These are phyloP conservation scores for Hydrangea macrophylla DNA, from an alignment of 148 eudicot genomes.

Conservation along the genomic window DNA sequence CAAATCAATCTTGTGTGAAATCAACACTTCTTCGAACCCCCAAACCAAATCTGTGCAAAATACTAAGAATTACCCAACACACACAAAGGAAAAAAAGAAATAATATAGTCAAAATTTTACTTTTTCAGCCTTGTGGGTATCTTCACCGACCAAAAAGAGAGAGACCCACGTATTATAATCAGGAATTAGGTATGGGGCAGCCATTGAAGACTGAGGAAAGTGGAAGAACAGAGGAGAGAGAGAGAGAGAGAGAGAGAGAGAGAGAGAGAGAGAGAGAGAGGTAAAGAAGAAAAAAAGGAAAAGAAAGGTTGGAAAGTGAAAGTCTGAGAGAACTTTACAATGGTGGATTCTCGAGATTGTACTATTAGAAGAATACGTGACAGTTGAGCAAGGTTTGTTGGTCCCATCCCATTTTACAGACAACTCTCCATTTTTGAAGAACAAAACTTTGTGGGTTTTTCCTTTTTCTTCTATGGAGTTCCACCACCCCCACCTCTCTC, in stretches of 20 bases:
- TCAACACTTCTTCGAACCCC: background rate
- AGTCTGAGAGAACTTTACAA: background rate
- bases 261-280: background rate
- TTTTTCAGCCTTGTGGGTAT: conserved; percentile 3
- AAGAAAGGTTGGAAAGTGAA: conserved; percentile 27
- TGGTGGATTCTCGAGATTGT: background rate
- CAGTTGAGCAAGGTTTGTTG: conserved; percentile 14
- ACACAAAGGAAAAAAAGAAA: background rate
- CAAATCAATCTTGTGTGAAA: background rate
- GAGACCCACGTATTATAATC: conserved; percentile 16
- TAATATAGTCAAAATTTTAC: background rate
- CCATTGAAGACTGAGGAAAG: conserved; percentile 36
- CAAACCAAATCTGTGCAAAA: background rate
- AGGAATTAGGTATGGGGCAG: conserved; percentile 34
- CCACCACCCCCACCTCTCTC: background rate
- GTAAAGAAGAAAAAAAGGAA: background rate
- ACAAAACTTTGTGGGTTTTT: conserved; percentile 4
- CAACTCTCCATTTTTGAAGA: conserved; percentile 21
- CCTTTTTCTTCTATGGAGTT: conserved; percentile 1
- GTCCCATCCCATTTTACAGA: conserved; percentile 9
- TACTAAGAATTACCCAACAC: background rate
- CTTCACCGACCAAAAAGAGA: conserved; percentile 31
- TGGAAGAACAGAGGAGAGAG: conserved; percentile 14
- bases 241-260: conserved; percentile 4
- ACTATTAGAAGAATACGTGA: conserved; percentile 5